Conservation (phyloP, 2,329 filamentous ascomycete genomes). For the Paracamarosporium sp. region DNA sequence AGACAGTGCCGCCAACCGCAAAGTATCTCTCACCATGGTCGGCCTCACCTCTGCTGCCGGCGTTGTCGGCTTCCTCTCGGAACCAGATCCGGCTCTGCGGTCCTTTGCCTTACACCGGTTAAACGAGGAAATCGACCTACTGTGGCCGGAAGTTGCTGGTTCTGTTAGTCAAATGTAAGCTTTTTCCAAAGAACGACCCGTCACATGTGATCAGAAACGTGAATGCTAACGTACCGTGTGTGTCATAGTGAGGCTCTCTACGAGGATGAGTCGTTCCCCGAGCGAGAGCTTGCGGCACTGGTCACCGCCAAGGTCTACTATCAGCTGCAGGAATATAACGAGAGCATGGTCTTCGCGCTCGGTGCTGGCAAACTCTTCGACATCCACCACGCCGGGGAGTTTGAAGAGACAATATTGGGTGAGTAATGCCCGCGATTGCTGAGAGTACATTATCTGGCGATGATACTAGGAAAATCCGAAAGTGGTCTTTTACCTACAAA, state of each 20-base stretch:
- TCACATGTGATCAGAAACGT: background rate
- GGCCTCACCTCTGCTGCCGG: conserved; percentile 93
- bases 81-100: conserved; percentile 93
- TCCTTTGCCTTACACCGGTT: conserved; percentile 93
- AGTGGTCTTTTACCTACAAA: no score
- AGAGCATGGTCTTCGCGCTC: conserved; percentile 98
- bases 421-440: conserved; percentile 34
- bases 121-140: conserved; percentile 93
- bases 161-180: conserved; percentile 91
- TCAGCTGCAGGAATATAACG: conserved; percentile 97
- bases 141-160: conserved; percentile 97
- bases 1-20: conserved; percentile 13
- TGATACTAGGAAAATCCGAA: no score
- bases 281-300: conserved; percentile 91
- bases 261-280: conserved; percentile 93
- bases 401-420: conserved; percentile 97
- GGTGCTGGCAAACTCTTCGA: conserved; percentile 95
- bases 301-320: conserved; percentile 99
- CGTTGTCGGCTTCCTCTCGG: conserved; percentile 91
- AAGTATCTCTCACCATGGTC: conserved; percentile 68
- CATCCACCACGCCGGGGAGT: conserved; percentile 88
- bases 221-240: conserved; percentile 34
- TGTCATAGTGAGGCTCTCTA: conserved; percentile 85
- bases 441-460: background rate
- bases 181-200: background rate